A percentile compares a stretch with the other conserved stretches of the same genome.
phyloP scores from a whole-genome alignment of 2,329 filamentous ascomycete genomes.

The Fusarium tanahbumbuense region DNA sequence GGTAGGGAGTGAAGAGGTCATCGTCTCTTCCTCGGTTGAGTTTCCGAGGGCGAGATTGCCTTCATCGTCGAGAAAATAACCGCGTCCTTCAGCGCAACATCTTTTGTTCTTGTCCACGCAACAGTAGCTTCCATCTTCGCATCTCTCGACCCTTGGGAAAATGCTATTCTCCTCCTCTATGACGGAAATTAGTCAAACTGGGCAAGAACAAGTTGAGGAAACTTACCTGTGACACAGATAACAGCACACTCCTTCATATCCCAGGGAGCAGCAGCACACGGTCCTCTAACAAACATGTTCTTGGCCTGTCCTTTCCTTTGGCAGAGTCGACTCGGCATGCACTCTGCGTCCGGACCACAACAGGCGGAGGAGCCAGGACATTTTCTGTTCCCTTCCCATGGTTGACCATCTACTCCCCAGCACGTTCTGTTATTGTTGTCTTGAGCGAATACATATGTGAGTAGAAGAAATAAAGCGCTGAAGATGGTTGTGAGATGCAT shows the following conservation, averaged over 20 bases:
- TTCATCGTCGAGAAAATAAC: constrained; percentile 23
- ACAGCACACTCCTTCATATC: constrained; percentile 23
- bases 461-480: accelerated
- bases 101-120: constrained; percentile 27
- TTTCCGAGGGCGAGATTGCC: background rate
- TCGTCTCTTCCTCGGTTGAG: background rate
- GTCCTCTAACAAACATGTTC: constrained; percentile 30
- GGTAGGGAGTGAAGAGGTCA: background rate
- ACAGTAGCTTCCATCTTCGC: constrained; percentile 37
- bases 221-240: constrained; percentile 30
- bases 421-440: background rate
- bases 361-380: constrained; percentile 28
- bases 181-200: background rate
- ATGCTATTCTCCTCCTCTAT: constrained; percentile 22
- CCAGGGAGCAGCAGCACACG: constrained; percentile 30
- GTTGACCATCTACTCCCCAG: background rate
- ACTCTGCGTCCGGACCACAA: constrained; percentile 27
- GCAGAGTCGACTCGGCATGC: constrained; percentile 33
- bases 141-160: constrained; percentile 29
- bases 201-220: accelerated
- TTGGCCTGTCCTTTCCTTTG: constrained; percentile 20
- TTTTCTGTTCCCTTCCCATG: constrained; percentile 15
- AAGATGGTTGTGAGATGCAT: background rate
- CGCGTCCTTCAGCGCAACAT: constrained; percentile 26
- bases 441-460: background rate